Conservation (phyloP, 2,329 filamentous ascomycete genomes). For the Penicillium sp. region DNA sequence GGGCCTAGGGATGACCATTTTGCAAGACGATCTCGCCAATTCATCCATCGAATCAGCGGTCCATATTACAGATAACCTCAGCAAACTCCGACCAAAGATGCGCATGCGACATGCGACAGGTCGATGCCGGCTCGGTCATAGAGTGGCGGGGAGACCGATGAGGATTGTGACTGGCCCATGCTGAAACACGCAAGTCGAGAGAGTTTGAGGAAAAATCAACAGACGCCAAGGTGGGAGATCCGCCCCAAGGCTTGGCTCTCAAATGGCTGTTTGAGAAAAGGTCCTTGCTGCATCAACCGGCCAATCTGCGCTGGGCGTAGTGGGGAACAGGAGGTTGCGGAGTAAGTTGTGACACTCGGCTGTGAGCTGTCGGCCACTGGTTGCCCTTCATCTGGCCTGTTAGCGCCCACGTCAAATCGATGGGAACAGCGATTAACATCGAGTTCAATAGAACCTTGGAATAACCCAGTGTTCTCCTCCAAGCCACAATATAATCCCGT, state of each 20-base stretch:
- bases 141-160: conserved; percentile 5
- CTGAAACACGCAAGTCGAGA: conserved; percentile 17
- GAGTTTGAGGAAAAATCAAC: conserved; percentile 12
- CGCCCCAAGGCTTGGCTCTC: conserved; percentile 7
- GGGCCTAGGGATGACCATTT: neutral
- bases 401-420: conserved; percentile 6
- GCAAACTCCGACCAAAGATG: neutral
- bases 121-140: conserved; percentile 1
- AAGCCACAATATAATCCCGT: conserved; percentile 3
- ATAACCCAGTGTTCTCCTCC: neutral
- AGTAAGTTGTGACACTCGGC: neutral
- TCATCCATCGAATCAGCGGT: neutral
- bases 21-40: conserved; percentile 1
- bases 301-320: conserved; percentile 11
- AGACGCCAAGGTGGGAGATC: conserved; percentile 16
- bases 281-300: conserved; percentile 12
- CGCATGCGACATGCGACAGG: conserved; percentile 17
- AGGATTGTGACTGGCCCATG: conserved; percentile 14
- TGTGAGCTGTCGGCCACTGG: neutral
- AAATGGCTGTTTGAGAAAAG: conserved; percentile 20
- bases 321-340: conserved; percentile 7
- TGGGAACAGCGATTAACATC: neutral
- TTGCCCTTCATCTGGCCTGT: neutral
- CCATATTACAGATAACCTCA: neutral
- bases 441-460: neutral